A percentile compares a stretch with the other conserved stretches of the same genome.
phyloP scores from a whole-genome alignment of 495 filamentous ascomycete species.

The Astrocystis sublimbata region DNA sequence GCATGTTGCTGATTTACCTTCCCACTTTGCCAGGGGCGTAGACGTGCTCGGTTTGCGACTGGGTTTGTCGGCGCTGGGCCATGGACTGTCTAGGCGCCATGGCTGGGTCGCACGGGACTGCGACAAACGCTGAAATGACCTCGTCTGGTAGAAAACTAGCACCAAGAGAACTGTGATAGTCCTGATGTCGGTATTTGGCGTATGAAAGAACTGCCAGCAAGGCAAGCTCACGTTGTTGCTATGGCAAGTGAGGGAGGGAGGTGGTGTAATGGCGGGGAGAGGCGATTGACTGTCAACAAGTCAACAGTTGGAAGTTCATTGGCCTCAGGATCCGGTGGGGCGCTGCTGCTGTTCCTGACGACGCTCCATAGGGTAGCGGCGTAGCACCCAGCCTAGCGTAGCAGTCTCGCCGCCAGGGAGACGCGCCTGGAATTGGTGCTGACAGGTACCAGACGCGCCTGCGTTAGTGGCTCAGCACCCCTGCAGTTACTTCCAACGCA shows the following conservation, averaged over 20 bases:
- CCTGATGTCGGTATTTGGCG: not conserved
- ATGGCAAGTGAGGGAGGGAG: not conserved
- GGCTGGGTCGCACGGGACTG: not conserved
- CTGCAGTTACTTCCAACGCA: not conserved
- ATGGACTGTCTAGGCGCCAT: slow-evolving; percentile 16
- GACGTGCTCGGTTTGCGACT: slow-evolving; percentile 45
- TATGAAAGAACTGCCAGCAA: too few species aligned
- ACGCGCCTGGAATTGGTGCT: slow-evolving; percentile 8
- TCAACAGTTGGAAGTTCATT: slow-evolving; percentile 3
- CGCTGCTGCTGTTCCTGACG: not conserved
- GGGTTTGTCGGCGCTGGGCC: slow-evolving; percentile 35
- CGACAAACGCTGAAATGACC: not conserved
- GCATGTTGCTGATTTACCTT: slow-evolving; percentile 38
- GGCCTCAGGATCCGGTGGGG: slow-evolving; percentile 5
- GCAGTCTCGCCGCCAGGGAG: too few species aligned
- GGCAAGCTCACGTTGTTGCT: too few species aligned
- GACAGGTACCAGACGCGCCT: not conserved
- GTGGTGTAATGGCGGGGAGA: slow-evolving; percentile 16
- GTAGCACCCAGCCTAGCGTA: too few species aligned
- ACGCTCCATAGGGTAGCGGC: too few species aligned
- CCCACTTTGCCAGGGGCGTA: slow-evolving; percentile 52
- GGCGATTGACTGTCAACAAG: not conserved
- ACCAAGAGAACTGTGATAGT: not conserved
- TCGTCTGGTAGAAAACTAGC: not conserved
- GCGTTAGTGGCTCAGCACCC: not conserved